Evolutionary conservation across 2,329 filamentous ascomycete species (phyloP).

Genomic region (Alternaria hordeiaustralica): DNA sequence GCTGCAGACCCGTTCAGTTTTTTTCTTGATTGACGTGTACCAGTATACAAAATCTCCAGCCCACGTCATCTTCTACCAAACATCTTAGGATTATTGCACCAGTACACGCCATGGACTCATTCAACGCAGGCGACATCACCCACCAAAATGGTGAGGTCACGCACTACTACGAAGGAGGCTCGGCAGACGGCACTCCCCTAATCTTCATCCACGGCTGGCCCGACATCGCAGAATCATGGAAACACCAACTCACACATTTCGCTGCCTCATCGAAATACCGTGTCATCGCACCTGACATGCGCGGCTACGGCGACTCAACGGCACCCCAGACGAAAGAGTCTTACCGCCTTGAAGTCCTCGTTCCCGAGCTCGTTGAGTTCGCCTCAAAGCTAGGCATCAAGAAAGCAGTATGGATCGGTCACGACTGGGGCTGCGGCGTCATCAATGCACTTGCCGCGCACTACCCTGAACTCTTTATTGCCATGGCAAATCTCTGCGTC

Average conservation of each 20-base stretch:
- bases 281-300: slow-evolving; percentile 37
- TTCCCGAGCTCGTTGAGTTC: slow-evolving; percentile 46
- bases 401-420: slow-evolving; percentile 57
- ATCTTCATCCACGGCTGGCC: slow-evolving; percentile 46
- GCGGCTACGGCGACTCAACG: slow-evolving; percentile 46
- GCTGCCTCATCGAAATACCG: slow-evolving; percentile 35
- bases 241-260: slow-evolving; percentile 43
- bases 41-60: not conserved
- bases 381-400: slow-evolving; percentile 47
- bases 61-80: not conserved
- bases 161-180: slow-evolving; percentile 34
- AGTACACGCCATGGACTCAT: slow-evolving; percentile 14
- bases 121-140: slow-evolving; percentile 25
- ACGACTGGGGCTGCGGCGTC: slow-evolving; percentile 53
- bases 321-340: slow-evolving; percentile 34
- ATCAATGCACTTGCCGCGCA: slow-evolving; percentile 39
- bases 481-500: slow-evolving; percentile 40
- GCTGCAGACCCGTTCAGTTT: too few relatives aligned
- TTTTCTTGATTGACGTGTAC: not conserved
- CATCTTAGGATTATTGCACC: not conserved
- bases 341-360: slow-evolving; percentile 40
- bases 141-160: slow-evolving; percentile 29
- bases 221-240: slow-evolving; percentile 46
- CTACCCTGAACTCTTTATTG: slow-evolving; percentile 43
- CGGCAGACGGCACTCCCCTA: slow-evolving; percentile 25